Evolutionary conservation across 1,284 basidiomycete species (phyloP), one percentile per base, ranked within the genome.

Genomic region (Rhodotorula mucilaginosa): DNA sequence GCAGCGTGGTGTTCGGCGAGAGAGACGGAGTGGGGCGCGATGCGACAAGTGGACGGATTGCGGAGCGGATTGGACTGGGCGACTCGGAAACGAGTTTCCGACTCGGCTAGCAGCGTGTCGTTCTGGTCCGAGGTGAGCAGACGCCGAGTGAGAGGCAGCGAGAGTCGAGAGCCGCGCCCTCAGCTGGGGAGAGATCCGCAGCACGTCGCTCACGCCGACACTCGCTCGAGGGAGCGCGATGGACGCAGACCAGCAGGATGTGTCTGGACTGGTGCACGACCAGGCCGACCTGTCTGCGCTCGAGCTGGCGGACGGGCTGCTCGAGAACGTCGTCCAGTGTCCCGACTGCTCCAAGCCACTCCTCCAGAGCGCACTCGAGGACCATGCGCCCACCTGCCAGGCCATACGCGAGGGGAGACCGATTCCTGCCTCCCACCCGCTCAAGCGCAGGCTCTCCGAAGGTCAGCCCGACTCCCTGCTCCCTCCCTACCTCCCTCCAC

Each of bases 261-360:
- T 44, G 56, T 7, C 34, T 57, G 61, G 60, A 23, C 18, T 5
- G n/a, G 48, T 21, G 3, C 19, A 23, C 26, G 51, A 26, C 48
- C 61, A 62, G 12, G 39, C 34, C 44, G 64, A 68, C 52, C 56
- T 72, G 7, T 39, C 69, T 16, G 59, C 67, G 4, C 57, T 68
- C 23, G 58, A 68, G 26, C 59, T 68, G 13, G 64, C 67, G 4
- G 72, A 74, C 26, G 69, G 64, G 1, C 49, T 29, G 5, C 63
- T 69, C 54, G 69, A 75, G 49, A 64, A 64, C 60, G 81, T 93
- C 29, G 86, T 90, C 61, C 87, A 86, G 71, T 96, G 92, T 81
- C 86, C 83, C 62, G 88, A 91, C 44, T 96, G 92, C 80, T 84
- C 83, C 57, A 92, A 92, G 79, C 88, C 89, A 1, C 82, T 92